These are phyloP conservation scores for Xenosphaeropsis pyriputrescens DNA, from an alignment of 2,329 filamentous ascomycete species.

Conservation along the genomic window DNA sequence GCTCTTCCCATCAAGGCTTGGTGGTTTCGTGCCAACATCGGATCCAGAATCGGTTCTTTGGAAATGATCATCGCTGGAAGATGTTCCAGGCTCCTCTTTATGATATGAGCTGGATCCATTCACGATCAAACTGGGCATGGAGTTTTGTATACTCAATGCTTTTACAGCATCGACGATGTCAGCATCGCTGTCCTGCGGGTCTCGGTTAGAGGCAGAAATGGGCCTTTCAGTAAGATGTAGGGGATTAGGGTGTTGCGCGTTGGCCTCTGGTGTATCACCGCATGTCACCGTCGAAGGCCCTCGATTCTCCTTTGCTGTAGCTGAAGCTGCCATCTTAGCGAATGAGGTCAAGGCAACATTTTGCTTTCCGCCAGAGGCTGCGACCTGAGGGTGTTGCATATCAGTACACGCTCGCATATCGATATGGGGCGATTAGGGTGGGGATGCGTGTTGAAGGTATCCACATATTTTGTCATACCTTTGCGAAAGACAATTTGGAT, in stretches of 20 bases:
- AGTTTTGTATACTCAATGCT: conserved; percentile 14
- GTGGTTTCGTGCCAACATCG: conserved; percentile 62
- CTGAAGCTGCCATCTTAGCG: conserved; percentile 13
- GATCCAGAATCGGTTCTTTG: conserved; percentile 44
- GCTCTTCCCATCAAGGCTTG: conserved; percentile 86
- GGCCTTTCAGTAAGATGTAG: too few relatives aligned
- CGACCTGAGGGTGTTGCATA: conserved; percentile 30
- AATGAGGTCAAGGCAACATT: conserved; percentile 17
- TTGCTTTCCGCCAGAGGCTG: conserved; percentile 29
- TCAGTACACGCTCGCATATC: conserved; percentile 22
- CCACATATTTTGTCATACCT: conserved; percentile 32
- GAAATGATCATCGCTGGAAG: conserved; percentile 16
- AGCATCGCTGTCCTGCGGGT: conserved; percentile 5
- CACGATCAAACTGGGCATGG: conserved; percentile 18
- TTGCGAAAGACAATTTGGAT: conserved; percentile 50
- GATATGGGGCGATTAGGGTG: conserved; percentile 1
- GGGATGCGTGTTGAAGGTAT: not conserved
- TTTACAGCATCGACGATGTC: conserved; percentile 17
- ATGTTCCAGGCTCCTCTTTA: conserved; percentile 7
- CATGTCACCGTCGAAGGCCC: not conserved
- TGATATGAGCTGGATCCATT: conserved; percentile 15
- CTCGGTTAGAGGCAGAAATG: too few relatives aligned
- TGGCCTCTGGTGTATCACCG: too few relatives aligned
- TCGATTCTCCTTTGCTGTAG: conserved; percentile 8
- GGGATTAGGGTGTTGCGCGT: too few relatives aligned